These are phyloP conservation scores for Colletotrichum noveboracense DNA, from an alignment of 2,329 filamentous ascomycete genomes.

Conservation along the genomic window DNA sequence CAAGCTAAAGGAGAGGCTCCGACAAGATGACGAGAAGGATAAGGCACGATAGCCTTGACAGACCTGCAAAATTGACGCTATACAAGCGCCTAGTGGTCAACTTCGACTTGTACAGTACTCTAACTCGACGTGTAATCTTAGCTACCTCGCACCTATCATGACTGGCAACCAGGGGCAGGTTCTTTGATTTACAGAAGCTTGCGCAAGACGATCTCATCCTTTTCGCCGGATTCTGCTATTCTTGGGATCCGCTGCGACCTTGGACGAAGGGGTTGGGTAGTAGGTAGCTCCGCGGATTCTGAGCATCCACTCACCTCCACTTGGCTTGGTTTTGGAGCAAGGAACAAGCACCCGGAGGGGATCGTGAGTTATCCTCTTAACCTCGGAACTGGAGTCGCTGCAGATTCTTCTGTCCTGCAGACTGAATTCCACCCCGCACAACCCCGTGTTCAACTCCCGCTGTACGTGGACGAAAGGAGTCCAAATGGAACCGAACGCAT, in stretches of 20 bases:
- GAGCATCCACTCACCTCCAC: slow-evolving; percentile 12
- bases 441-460: slow-evolving; percentile 15
- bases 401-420: slow-evolving; percentile 21
- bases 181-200: neutral
- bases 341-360: slow-evolving; percentile 9
- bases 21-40: slow-evolving; percentile 52
- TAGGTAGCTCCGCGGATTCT: neutral
- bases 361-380: slow-evolving; percentile 8
- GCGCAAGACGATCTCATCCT: neutral
- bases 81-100: neutral
- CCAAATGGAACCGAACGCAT: neutral
- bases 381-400: slow-evolving; percentile 17
- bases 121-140: neutral
- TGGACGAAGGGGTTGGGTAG: neutral
- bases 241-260: neutral
- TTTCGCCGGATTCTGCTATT: neutral
- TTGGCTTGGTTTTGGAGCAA: slow-evolving; percentile 1
- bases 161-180: neutral
- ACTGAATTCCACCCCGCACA: slow-evolving; percentile 13
- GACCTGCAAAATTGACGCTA: neutral
- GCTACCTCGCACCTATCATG: neutral
- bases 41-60: neutral
- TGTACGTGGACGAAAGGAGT: slow-evolving; percentile 9
- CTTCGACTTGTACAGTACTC: neutral
- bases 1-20: slow-evolving; percentile 59